Conservation (phyloP, 2,329 filamentous ascomycete genomes). For the Xylariaceae sp. region DNA sequence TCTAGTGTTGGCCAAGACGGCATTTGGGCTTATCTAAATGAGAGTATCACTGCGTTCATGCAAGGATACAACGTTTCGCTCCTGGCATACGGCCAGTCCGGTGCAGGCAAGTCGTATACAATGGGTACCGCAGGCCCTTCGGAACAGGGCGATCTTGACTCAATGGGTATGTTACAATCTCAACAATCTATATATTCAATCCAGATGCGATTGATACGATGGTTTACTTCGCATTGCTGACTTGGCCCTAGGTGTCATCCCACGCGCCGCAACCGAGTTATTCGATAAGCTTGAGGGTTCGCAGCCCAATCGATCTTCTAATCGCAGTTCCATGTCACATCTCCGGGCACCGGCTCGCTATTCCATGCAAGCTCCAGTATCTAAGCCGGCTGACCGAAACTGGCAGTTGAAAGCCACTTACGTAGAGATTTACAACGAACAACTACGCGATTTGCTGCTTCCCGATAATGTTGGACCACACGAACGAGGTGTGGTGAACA, state of each 20-base stretch:
- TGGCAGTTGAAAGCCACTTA: conserved; percentile 95
- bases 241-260: conserved; percentile 73
- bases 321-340: conserved; percentile 67
- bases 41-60: conserved; percentile 83
- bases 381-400: conserved; percentile 57
- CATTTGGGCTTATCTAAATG: conserved; percentile 87
- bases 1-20: conserved; percentile 81
- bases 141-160: conserved; percentile 64
- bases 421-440: conserved; percentile 97
- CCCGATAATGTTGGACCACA: conserved; percentile 63
- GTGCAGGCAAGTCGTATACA: conserved; percentile 95
- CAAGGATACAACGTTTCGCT: conserved; percentile 99
- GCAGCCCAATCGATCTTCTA: conserved; percentile 33
- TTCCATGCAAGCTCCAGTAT: conserved; percentile 48
- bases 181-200: background rate
- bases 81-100: conserved; percentile 93
- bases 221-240: conserved; percentile 11
- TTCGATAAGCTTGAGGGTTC: conserved; percentile 78
- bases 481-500: conserved; percentile 77
- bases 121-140: conserved; percentile 91
- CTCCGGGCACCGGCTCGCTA: conserved; percentile 76
- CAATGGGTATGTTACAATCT: conserved; percentile 64
- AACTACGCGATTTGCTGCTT: conserved; percentile 81
- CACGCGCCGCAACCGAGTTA: conserved; percentile 76
- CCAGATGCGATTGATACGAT: background rate